Evolutionary conservation across 192 early-diverging fungal genomes (phyloP).

Genomic region (Diversispora epigaea): DNA sequence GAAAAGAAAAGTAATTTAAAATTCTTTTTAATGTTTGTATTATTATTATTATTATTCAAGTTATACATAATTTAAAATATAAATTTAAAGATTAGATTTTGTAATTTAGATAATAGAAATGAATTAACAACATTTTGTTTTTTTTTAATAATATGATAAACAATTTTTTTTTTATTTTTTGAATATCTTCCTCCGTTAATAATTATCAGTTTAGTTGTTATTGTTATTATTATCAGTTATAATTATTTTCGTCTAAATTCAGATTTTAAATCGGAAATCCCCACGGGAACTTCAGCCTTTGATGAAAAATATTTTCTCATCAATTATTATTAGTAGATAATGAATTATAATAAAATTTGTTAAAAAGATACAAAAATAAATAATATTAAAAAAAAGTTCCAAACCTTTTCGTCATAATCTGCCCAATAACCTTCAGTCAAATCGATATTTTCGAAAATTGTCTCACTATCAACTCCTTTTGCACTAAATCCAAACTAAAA

Average conservation of each 20-base stretch:
- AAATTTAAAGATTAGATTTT: too few relatives aligned
- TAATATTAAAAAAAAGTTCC: not conserved
- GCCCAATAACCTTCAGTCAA: constrained; percentile 82
- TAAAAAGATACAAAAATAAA: not conserved
- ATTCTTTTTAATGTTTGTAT: too few relatives aligned
- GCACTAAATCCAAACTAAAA: constrained; percentile 60
- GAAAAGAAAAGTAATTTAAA: too few relatives aligned
- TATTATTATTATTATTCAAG: too few relatives aligned
- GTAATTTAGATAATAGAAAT: too few relatives aligned
- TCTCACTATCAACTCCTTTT: constrained; percentile 67
- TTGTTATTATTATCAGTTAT: too few relatives aligned
- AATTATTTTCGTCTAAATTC: constrained; percentile 38
- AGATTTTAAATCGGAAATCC: constrained; percentile 58
- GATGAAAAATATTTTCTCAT: not conserved
- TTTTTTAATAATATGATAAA: too few relatives aligned
- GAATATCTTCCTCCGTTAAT: too few relatives aligned
- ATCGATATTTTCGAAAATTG: constrained; percentile 76
- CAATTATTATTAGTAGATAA: not conserved
- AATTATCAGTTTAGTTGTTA: too few relatives aligned
- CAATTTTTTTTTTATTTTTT: too few relatives aligned
- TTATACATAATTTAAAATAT: too few relatives aligned
- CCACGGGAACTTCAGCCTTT: constrained; percentile 63
- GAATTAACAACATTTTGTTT: too few relatives aligned
- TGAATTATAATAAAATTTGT: not conserved
- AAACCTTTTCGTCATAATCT: constrained; percentile 85